phyloP scores from a whole-genome alignment of 371 early-diverging fungal genomes.

The Basidiobolus meristosporus region DNA sequence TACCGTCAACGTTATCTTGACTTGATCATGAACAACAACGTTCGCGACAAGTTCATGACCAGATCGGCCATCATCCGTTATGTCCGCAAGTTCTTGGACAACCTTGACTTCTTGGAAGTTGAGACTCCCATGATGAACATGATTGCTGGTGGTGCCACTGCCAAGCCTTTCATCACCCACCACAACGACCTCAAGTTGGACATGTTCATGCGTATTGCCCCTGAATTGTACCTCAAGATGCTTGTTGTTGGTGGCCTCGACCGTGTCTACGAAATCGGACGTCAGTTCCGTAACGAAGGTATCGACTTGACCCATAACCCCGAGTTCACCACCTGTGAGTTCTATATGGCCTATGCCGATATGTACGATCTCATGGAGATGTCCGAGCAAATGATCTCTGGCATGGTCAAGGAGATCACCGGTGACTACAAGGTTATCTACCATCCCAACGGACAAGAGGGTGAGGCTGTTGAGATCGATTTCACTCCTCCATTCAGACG shows the following conservation, averaged over 20 bases:
- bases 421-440: constrained; percentile 57
- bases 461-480: constrained; percentile 23
- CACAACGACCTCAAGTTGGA: constrained; percentile 64
- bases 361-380: constrained; percentile 60
- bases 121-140: constrained; percentile 89
- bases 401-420: constrained; percentile 64
- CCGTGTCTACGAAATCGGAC: constrained; percentile 91
- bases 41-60: constrained; percentile 75
- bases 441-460: constrained; percentile 26
- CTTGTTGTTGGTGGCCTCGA: constrained; percentile 91
- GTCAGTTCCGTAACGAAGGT: constrained; percentile 96
- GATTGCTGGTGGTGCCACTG: constrained; percentile 89
- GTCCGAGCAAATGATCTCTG: constrained; percentile 73
- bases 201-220: constrained; percentile 81
- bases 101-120: constrained; percentile 70
- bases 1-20: constrained; percentile 96
- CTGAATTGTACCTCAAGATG: constrained; percentile 89
- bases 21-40: constrained; percentile 88
- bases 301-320: constrained; percentile 96
- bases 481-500: constrained; percentile 62
- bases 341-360: constrained; percentile 89
- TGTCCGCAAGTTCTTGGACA: constrained; percentile 61
- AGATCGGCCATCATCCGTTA: constrained; percentile 61
- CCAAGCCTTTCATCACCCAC: constrained; percentile 80
- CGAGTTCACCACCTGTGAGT: constrained; percentile 95